Conservation (phyloP, 2,329 filamentous ascomycete species). For the Trichoderma guizhouense region DNA sequence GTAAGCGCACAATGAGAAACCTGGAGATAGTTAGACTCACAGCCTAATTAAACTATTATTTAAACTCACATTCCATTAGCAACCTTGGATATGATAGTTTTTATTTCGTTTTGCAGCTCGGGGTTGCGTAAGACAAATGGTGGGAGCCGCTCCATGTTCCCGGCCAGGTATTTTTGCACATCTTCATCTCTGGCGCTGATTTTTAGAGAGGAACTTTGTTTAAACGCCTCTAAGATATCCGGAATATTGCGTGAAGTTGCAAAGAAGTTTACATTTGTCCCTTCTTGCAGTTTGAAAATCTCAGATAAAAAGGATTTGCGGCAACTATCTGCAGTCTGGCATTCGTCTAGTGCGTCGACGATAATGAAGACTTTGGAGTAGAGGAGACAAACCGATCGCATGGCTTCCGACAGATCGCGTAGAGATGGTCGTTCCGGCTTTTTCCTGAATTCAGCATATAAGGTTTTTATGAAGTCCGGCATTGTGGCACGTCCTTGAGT, state of each 20-base stretch:
- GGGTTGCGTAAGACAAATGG: neutral
- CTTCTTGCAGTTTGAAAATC: neutral
- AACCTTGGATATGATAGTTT: neutral
- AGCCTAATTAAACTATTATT: neutral
- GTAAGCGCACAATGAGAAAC: neutral
- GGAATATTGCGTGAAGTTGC: conserved; percentile 22
- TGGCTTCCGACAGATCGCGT: neutral
- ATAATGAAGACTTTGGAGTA: conserved; percentile 1
- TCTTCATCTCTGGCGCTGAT: conserved; percentile 9
- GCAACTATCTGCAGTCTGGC: neutral
- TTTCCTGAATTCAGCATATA: neutral
- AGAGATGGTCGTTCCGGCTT: neutral
- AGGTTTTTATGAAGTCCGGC: neutral
- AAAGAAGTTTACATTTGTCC: neutral
- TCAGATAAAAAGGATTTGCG: neutral
- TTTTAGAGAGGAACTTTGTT: neutral
- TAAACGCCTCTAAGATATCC: neutral
- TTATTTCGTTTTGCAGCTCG: neutral
- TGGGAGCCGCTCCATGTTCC: neutral
- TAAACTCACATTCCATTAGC: neutral
- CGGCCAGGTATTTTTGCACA: neutral
- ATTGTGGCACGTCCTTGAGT: neutral
- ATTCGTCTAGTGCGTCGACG: conserved; percentile 15
- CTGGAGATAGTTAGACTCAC: neutral
- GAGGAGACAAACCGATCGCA: neutral